These are phyloP conservation scores for Pseudogymnoascus sp. DNA, from an alignment of 2,329 filamentous ascomycete genomes.

Conservation along the genomic window DNA sequence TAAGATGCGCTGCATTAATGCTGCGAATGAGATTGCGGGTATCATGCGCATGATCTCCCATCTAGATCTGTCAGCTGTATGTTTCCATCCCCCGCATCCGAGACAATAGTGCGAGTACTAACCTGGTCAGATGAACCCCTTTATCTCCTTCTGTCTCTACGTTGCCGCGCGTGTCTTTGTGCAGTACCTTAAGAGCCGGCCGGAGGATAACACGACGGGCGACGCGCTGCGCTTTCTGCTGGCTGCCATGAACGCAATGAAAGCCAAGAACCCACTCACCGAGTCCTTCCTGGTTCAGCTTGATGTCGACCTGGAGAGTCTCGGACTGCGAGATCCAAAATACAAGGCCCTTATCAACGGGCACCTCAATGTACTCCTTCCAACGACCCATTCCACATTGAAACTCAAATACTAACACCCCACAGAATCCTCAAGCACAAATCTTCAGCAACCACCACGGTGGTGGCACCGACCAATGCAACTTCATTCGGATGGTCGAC, in stretches of 20 bases:
- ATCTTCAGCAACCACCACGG: constrained; percentile 28
- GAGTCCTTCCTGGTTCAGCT: constrained; percentile 92
- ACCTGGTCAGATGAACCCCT: constrained; percentile 74
- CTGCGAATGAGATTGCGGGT: constrained; percentile 84
- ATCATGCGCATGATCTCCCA: constrained; percentile 95
- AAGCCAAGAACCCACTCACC: constrained; percentile 78
- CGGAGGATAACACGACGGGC: constrained; percentile 67
- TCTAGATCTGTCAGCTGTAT: constrained; percentile 71
- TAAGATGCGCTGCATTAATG: constrained; percentile 85
- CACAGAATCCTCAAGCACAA: constrained; percentile 1
- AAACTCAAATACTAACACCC: constrained; percentile 15
- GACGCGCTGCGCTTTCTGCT: constrained; percentile 86
- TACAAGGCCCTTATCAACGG: constrained; percentile 45
- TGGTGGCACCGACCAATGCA: constrained; percentile 38
- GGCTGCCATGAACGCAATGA: constrained; percentile 81
- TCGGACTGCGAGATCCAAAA: constrained; percentile 53
- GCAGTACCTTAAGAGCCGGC: constrained; percentile 90
- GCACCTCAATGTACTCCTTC: constrained; percentile 25
- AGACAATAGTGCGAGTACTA: constrained; percentile 13
- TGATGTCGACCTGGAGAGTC: constrained; percentile 78
- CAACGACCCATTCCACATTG: constrained; percentile 12
- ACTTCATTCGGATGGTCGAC: constrained; percentile 60
- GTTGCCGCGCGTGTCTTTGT: constrained; percentile 93
- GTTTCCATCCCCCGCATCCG: constrained; percentile 28
- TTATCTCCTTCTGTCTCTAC: constrained; percentile 90